A percentile compares a stretch with the other conserved stretches of the same genome.
Evolutionary conservation across 805 yeast species (phyloP).

Genomic region (Teunomyces tritomae): DNA sequence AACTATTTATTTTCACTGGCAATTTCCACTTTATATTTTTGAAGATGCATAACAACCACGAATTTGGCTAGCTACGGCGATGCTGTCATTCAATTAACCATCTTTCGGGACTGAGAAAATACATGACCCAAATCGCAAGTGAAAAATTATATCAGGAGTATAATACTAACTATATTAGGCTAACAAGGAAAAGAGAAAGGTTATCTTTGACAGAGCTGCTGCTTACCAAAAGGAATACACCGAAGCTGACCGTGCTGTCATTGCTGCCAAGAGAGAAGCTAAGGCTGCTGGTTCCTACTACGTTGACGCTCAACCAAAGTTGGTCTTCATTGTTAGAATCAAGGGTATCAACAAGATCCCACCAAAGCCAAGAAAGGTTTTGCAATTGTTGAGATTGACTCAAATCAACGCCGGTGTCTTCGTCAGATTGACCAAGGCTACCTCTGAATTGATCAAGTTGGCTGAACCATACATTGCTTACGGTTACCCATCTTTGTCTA

Average conservation of each 20-base stretch:
- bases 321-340: slow-evolving; percentile 95
- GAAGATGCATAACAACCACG: slow-evolving; percentile 52
- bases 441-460: slow-evolving; percentile 85
- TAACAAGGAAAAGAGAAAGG: slow-evolving; percentile 54
- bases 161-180: slow-evolving; percentile 41
- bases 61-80: slow-evolving; percentile 66
- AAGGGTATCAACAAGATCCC: slow-evolving; percentile 99
- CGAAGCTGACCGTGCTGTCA: slow-evolving; percentile 84
- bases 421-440: slow-evolving; percentile 94
- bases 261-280: slow-evolving; percentile 88
- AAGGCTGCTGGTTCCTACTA: slow-evolving; percentile 92
- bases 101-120: slow-evolving; percentile 77
- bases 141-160: not conserved
- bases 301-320: slow-evolving; percentile 92
- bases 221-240: slow-evolving; percentile 94
- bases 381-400: slow-evolving; percentile 88
- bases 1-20: not conserved
- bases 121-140: slow-evolving; percentile 3
- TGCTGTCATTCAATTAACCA: slow-evolving; percentile 77
- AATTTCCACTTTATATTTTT: slow-evolving; percentile 20
- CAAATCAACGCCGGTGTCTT: slow-evolving; percentile 95
- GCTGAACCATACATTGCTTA: slow-evolving; percentile 96
- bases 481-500: slow-evolving; percentile 94
- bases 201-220: slow-evolving; percentile 90
- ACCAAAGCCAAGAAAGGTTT: slow-evolving; percentile 98